phyloP scores from a whole-genome alignment of 257 asterid species.

The Leptodermis oblonga region DNA sequence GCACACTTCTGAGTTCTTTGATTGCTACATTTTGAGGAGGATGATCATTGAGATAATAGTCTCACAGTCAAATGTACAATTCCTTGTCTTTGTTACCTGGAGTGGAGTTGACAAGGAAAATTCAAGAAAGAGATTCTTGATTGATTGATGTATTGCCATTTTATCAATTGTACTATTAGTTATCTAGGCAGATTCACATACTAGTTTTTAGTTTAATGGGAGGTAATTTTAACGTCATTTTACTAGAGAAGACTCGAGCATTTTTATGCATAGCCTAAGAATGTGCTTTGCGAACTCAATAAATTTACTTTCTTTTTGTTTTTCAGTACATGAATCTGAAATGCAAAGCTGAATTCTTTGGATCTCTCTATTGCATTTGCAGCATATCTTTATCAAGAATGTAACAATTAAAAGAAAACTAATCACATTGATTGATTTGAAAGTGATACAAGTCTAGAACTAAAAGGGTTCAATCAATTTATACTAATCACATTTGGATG shows the following conservation, averaged over 20 bases:
- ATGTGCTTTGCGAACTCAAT: slow-evolving; percentile 9
- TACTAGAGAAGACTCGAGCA: slow-evolving; percentile 1
- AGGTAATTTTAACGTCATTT: not conserved
- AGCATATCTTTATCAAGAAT: no score
- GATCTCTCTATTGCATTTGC: no score
- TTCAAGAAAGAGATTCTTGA: slow-evolving; percentile 6
- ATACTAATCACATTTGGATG: not conserved
- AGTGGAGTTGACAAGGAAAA: not conserved
- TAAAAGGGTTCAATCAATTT: not conserved
- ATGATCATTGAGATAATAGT: not conserved
- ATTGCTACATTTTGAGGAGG: slow-evolving; percentile 15
- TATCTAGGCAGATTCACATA: not conserved
- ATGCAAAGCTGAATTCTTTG: not conserved
- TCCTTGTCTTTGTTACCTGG: not conserved
- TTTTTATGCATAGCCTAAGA: slow-evolving; percentile 10
- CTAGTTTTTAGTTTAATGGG: not conserved
- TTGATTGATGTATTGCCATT: slow-evolving; percentile 2
- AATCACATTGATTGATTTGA: not conserved
- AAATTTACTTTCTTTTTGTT: not conserved
- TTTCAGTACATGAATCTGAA: not conserved
- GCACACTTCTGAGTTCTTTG: slow-evolving; percentile 91
- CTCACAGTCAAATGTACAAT: slow-evolving; percentile 9
- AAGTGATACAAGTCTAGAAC: no score
- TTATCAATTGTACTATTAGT: slow-evolving; percentile 14
- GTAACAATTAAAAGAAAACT: not conserved